Conservation (phyloP, 129 eudicot species). For the Centrapalus pauciflorus region DNA sequence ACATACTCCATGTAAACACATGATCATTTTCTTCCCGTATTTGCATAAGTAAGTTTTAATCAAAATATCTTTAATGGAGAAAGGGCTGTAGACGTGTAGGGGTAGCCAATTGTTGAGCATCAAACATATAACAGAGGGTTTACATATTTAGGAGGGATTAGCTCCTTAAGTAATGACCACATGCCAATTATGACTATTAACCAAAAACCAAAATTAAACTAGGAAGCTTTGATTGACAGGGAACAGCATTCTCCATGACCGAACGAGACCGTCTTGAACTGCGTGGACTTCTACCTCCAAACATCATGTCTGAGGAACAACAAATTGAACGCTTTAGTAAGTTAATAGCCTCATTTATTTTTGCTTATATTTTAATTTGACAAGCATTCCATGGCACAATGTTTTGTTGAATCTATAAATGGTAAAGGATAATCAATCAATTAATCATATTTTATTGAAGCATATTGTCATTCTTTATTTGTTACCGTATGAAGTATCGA, state of each 20-base stretch:
- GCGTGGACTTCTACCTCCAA: slow-evolving; percentile 96
- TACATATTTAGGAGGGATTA: not conserved
- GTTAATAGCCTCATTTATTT: slow-evolving; percentile 19
- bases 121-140: not conserved
- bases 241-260: slow-evolving; percentile 89
- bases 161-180: not conserved
- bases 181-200: not conserved
- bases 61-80: not conserved
- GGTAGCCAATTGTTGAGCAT: not conserved
- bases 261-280: slow-evolving; percentile 94
- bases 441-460: slow-evolving; percentile 3
- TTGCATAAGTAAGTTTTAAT: not conserved
- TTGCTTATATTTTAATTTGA: not conserved
- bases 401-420: not conserved
- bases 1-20: not conserved
- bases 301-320: slow-evolving; percentile 67
- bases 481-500: slow-evolving; percentile 3
- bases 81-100: not conserved
- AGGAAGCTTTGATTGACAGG: slow-evolving; percentile 41
- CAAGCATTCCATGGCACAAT: slow-evolving; percentile 6
- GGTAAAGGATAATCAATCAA: not conserved
- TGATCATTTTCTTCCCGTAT: not conserved
- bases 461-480: not conserved
- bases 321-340: slow-evolving; percentile 90
- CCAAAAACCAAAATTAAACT: not conserved